These are phyloP conservation scores for Talaromyces sp. DNA, from an alignment of 2,329 filamentous ascomycete species.

Conservation along the genomic window DNA sequence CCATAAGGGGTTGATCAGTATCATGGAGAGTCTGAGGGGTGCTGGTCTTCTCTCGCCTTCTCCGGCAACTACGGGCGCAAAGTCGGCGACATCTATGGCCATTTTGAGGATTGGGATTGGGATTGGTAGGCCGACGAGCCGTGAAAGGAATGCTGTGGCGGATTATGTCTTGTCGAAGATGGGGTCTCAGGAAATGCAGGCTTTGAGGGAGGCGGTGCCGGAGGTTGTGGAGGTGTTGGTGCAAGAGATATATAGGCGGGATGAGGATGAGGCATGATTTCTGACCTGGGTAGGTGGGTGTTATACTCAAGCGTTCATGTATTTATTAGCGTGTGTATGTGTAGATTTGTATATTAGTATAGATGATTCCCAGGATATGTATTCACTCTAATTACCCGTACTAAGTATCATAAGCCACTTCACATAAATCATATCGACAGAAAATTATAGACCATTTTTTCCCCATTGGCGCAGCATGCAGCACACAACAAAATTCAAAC, in stretches of 20 bases:
- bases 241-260: conserved; percentile 43
- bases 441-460: background rate
- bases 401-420: background rate
- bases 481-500: conserved; percentile 40
- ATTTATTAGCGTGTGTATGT: background rate
- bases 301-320: no score
- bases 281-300: no score
- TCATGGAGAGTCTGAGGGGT: conserved; percentile 53
- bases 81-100: conserved; percentile 38
- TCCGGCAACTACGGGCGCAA: conserved; percentile 17
- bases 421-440: conserved; percentile 11
- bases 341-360: conserved; percentile 1
- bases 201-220: conserved; percentile 48
- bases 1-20: conserved; percentile 72
- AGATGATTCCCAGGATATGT: background rate
- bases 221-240: conserved; percentile 53
- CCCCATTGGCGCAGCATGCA: background rate
- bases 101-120: conserved; percentile 70
- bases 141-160: conserved; percentile 65
- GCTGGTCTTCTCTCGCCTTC: conserved; percentile 29
- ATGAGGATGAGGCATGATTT: conserved; percentile 35
- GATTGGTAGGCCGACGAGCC: conserved; percentile 74
- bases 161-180: conserved; percentile 74
- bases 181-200: conserved; percentile 49
- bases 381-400: background rate